Conservation (phyloP, 2,329 filamentous ascomycete species). For the Neofusicoccum laricinum region DNA sequence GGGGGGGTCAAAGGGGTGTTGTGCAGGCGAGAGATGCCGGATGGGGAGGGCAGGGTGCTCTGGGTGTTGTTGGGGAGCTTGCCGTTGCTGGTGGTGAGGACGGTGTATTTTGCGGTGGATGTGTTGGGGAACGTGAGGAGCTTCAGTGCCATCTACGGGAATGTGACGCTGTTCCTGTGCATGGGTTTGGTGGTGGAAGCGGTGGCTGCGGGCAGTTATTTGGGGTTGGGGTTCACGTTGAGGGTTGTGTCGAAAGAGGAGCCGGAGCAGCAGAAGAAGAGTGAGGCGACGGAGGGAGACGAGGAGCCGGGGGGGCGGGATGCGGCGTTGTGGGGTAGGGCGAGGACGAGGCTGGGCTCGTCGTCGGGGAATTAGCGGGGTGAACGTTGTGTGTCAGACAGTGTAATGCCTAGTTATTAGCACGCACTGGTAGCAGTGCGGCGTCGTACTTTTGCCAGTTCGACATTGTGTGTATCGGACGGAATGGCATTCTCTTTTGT, state of each 20-base stretch:
- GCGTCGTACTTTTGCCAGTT: too few species aligned
- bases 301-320: not conserved
- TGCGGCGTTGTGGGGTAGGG: not conserved
- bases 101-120: not conserved
- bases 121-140: not conserved
- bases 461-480: too few species aligned
- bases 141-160: not conserved
- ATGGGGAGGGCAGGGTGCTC: not conserved
- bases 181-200: not conserved
- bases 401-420: too few species aligned
- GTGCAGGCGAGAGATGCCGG: not conserved
- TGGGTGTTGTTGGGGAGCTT: not conserved
- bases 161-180: not conserved
- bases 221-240: not conserved
- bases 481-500: too few species aligned
- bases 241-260: not conserved
- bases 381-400: too few species aligned
- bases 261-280: not conserved
- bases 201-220: not conserved
- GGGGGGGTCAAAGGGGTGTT: not conserved
- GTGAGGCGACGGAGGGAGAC: not conserved
- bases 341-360: not conserved
- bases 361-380: not conserved
- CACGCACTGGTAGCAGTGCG: too few species aligned
- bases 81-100: not conserved